Evolutionary conservation across 2,329 filamentous ascomycete species (phyloP).

Genomic region (Colletotrichum scovillei): DNA sequence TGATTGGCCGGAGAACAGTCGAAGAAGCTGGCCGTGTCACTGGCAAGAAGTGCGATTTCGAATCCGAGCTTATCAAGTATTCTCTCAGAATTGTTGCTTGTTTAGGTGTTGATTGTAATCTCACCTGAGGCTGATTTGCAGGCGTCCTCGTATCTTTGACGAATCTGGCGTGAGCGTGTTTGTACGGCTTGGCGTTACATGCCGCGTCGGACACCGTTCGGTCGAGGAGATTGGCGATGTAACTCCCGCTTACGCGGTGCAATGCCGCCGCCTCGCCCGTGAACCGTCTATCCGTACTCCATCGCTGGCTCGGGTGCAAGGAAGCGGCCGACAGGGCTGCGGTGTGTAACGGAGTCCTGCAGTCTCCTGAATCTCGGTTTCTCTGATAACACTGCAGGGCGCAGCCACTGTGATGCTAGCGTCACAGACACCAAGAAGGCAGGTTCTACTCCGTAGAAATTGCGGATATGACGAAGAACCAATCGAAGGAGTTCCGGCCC

Average conservation of each 20-base stretch:
- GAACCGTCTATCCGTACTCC: neutral
- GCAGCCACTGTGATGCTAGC: neutral
- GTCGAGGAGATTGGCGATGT: constrained; percentile 7
- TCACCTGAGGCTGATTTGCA: neutral
- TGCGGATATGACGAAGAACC: neutral
- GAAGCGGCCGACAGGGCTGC: constrained; percentile 1
- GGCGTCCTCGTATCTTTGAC: neutral
- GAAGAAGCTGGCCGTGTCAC: neutral
- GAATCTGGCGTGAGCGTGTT: neutral
- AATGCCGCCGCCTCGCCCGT: neutral
- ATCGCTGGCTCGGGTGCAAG: constrained; percentile 3
- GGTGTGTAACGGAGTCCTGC: neutral
- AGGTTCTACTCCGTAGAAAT: constrained; percentile 4
- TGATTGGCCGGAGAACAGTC: neutral
- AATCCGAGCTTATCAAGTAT: neutral
- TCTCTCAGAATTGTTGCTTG: neutral
- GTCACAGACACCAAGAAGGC: neutral
- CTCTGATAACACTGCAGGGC: neutral
- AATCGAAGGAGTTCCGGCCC: neutral
- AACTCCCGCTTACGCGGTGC: neutral
- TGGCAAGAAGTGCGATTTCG: neutral
- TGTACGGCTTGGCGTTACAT: neutral
- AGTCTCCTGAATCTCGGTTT: neutral
- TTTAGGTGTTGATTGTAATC: neutral
- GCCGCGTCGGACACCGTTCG: constrained; percentile 23